phyloP scores from a whole-genome alignment of 352 stramenopile genomes.

The Proteromonas lacertae region DNA sequence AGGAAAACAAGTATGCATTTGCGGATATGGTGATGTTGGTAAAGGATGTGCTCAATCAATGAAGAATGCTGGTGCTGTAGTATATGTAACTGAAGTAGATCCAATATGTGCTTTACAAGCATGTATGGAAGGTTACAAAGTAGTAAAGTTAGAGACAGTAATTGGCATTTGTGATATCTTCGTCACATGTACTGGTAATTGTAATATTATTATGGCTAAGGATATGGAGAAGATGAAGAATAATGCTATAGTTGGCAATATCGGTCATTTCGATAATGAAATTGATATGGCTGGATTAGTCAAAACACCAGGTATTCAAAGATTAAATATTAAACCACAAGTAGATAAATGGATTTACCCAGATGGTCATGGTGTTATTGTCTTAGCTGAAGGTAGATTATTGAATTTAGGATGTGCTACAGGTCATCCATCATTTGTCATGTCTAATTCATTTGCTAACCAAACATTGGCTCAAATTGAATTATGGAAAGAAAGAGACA shows the following conservation, averaged over 20 bases:
- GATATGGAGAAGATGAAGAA: constrained; percentile 97
- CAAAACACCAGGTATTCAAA: constrained; percentile 29
- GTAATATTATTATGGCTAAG: constrained; percentile 81
- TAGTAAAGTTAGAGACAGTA: constrained; percentile 59
- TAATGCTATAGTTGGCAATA: constrained; percentile 97
- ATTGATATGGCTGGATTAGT: constrained; percentile 86
- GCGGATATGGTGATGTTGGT: constrained; percentile 84
- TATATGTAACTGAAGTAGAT: constrained; percentile 91
- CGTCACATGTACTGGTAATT: constrained; percentile 95
- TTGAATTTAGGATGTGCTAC: constrained; percentile 92
- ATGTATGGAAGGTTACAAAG: constrained; percentile 86
- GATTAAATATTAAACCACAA: constrained; percentile 97
- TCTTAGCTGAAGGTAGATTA: constrained; percentile 80
- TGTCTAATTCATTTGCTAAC: constrained; percentile 97
- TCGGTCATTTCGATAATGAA: constrained; percentile 97
- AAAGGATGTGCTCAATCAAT: constrained; percentile 86
- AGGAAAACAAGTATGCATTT: constrained; percentile 84
- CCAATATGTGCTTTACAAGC: constrained; percentile 86
- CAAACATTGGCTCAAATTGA: constrained; percentile 91
- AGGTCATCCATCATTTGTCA: constrained; percentile 91
- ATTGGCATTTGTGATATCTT: constrained; percentile 68
- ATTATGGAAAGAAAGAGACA: constrained; percentile 73
- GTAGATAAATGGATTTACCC: constrained; percentile 85
- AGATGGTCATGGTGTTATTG: constrained; percentile 70
- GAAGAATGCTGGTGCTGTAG: constrained; percentile 69